Percentiles rank a stretch among this genome's conserved stretches.
These are phyloP conservation scores for Phytopythium sindhum DNA, from an alignment of 352 stramenopile genomes.

Conservation along the genomic window DNA sequence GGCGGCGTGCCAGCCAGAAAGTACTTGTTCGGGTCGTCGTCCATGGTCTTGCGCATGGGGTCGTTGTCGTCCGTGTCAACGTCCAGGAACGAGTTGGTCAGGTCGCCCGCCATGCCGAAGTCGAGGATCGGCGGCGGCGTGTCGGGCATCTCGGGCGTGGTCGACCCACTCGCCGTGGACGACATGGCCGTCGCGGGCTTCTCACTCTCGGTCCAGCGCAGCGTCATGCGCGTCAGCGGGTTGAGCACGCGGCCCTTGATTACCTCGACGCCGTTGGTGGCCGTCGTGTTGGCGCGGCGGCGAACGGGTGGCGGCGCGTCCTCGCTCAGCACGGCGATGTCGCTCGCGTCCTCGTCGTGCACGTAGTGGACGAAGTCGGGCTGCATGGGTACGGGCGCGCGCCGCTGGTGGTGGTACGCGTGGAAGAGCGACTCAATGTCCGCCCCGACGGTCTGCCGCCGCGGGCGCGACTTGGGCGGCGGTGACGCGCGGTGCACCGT, in stretches of 20 bases:
- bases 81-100: slow-evolving; percentile 48
- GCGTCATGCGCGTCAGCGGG: slow-evolving; percentile 44
- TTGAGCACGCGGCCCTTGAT: slow-evolving; percentile 35
- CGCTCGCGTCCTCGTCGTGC: slow-evolving; percentile 24
- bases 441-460: slow-evolving; percentile 35
- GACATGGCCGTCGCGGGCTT: slow-evolving; percentile 11
- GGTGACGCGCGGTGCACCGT: slow-evolving; percentile 34
- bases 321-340: slow-evolving; percentile 34
- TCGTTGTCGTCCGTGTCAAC: slow-evolving; percentile 48
- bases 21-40: slow-evolving; percentile 27
- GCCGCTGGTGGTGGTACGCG: slow-evolving; percentile 5
- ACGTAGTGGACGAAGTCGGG: slow-evolving; percentile 12
- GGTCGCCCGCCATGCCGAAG: slow-evolving; percentile 8
- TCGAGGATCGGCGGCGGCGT: slow-evolving; percentile 29
- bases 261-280: slow-evolving; percentile 12
- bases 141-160: slow-evolving; percentile 21
- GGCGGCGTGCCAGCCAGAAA: slow-evolving; percentile 42
- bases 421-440: slow-evolving; percentile 16
- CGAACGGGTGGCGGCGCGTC: slow-evolving; percentile 29
- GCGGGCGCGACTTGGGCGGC: slow-evolving; percentile 19
- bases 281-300: slow-evolving; percentile 46
- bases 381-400: not conserved
- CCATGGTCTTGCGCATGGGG: slow-evolving; percentile 37
- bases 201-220: slow-evolving; percentile 33
- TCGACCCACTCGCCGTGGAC: slow-evolving; percentile 21